These are phyloP conservation scores for Ophiocordyceps camponoti-leonardi DNA, from an alignment of 2,329 filamentous ascomycete genomes.

Conservation along the genomic window DNA sequence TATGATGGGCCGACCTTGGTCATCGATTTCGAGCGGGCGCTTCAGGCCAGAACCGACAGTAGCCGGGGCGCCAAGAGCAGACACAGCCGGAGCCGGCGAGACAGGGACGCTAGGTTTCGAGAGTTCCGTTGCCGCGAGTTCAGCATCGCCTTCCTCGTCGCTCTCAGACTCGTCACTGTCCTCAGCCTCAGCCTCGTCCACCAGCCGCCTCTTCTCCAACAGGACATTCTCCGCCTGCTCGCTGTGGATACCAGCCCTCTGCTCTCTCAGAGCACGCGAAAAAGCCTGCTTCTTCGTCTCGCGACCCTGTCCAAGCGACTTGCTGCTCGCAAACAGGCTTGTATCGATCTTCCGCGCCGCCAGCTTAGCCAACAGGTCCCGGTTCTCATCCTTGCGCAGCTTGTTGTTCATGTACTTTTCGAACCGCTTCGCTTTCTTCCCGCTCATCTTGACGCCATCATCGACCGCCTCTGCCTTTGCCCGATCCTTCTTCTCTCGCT, in stretches of 20 bases:
- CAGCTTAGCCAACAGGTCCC: conserved; percentile 68
- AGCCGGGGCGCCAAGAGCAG: conserved; percentile 1
- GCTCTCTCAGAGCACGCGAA: conserved; percentile 44
- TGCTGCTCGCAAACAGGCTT: conserved; percentile 61
- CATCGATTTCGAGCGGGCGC: conserved; percentile 64
- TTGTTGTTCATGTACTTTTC: conserved; percentile 73
- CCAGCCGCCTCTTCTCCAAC: conserved; percentile 22
- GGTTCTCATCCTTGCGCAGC: conserved; percentile 83
- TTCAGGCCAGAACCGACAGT: conserved; percentile 67
- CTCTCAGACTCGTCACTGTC: conserved; percentile 6
- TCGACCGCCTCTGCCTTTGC: conserved; percentile 35
- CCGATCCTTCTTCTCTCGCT: conserved; percentile 35
- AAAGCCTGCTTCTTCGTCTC: conserved; percentile 58
- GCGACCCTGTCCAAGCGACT: conserved; percentile 52
- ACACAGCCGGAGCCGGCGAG: conserved; percentile 1
- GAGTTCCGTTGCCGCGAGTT: neutral
- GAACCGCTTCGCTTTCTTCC: conserved; percentile 49
- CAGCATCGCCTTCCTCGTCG: conserved; percentile 5
- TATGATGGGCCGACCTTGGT: conserved; percentile 64
- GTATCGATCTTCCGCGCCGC: conserved; percentile 68
- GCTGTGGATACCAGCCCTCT: conserved; percentile 43
- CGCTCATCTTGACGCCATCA: conserved; percentile 36
- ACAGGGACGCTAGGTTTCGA: conserved; percentile 1
- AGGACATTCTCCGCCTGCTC: conserved; percentile 29
- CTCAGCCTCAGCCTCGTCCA: conserved; percentile 12